These are phyloP conservation scores for Colletotrichum destructivum DNA, from an alignment of 2,329 filamentous ascomycete species.

Conservation along the genomic window DNA sequence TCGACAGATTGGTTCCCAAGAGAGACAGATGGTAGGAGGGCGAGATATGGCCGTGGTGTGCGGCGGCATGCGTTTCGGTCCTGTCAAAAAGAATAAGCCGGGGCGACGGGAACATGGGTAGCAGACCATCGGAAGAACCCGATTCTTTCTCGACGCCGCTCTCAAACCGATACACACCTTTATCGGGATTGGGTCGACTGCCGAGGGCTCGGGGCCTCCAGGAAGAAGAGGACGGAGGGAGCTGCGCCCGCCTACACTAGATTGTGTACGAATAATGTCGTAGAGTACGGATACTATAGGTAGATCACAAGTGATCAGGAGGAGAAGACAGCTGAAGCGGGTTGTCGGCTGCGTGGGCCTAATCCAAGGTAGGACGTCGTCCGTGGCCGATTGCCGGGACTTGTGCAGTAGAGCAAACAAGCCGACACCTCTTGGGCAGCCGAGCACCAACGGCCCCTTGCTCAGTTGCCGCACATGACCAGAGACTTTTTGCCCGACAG, in stretches of 20 bases:
- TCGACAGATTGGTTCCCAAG: neutral
- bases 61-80: slow-evolving; percentile 6
- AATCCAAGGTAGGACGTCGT: slow-evolving; percentile 22
- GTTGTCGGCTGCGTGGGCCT: slow-evolving; percentile 13
- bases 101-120: slow-evolving; percentile 6
- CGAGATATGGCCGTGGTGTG: neutral
- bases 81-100: slow-evolving; percentile 6
- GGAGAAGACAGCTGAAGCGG: slow-evolving; percentile 9
- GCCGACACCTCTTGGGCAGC: slow-evolving; percentile 24
- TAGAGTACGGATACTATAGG: neutral
- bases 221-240: slow-evolving; percentile 10
- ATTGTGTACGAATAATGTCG: no score
- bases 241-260: neutral
- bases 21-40: neutral
- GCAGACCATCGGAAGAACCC: slow-evolving; percentile 15
- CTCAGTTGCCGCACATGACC: slow-evolving; percentile 37
- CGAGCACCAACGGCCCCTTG: slow-evolving; percentile 26
- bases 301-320: neutral
- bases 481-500: slow-evolving; percentile 32
- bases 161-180: slow-evolving; percentile 22
- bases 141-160: neutral
- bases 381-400: slow-evolving; percentile 33
- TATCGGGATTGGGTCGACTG: slow-evolving; percentile 28
- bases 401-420: slow-evolving; percentile 25
- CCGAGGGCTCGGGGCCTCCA: slow-evolving; percentile 6